These are phyloP conservation scores for Aspergillus sp. DNA, from an alignment of 2,329 filamentous ascomycete species.

Conservation along the genomic window DNA sequence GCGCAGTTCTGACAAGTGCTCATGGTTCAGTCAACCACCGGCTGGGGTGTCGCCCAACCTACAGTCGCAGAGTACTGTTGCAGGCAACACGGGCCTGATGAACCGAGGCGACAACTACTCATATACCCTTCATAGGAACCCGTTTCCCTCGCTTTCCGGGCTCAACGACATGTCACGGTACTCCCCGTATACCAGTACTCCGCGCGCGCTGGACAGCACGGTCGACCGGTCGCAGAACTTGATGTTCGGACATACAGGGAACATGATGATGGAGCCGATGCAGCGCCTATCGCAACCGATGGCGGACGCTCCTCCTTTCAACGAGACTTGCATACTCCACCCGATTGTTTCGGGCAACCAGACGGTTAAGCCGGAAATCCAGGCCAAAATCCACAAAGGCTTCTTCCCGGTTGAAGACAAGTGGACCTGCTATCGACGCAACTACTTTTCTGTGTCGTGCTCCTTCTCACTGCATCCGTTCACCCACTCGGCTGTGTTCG, in stretches of 20 bases:
- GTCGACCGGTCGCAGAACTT: slow-evolving; percentile 21
- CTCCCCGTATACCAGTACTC: slow-evolving; percentile 24
- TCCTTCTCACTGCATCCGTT: slow-evolving; percentile 63
- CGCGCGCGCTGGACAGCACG: slow-evolving; percentile 22
- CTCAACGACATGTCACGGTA: slow-evolving; percentile 26
- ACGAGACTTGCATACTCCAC: slow-evolving; percentile 29
- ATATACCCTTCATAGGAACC: slow-evolving; percentile 24
- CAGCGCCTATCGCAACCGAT: slow-evolving; percentile 20
- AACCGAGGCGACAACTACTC: slow-evolving; percentile 33
- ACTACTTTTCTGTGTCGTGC: slow-evolving; percentile 81
- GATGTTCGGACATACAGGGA: slow-evolving; percentile 19
- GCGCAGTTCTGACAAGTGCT: slow-evolving; percentile 9
- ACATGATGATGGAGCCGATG: slow-evolving; percentile 15
- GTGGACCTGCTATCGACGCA: slow-evolving; percentile 87
- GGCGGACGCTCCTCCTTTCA: slow-evolving; percentile 46
- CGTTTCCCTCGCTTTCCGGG: slow-evolving; percentile 21
- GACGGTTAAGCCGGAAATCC: slow-evolving; percentile 61
- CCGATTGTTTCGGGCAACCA: slow-evolving; percentile 26
- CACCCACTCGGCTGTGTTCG: slow-evolving; percentile 47
- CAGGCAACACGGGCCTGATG: slow-evolving; percentile 20
- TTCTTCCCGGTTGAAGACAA: slow-evolving; percentile 74
- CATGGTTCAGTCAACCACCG: slow-evolving; percentile 35
- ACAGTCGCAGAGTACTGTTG: slow-evolving; percentile 22
- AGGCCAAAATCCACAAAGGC: slow-evolving; percentile 76
- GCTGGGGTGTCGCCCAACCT: slow-evolving; percentile 36